Base-by-base conservation (phyloP, 805 yeast genomes). In the Saturnispora sekii region DNA sequence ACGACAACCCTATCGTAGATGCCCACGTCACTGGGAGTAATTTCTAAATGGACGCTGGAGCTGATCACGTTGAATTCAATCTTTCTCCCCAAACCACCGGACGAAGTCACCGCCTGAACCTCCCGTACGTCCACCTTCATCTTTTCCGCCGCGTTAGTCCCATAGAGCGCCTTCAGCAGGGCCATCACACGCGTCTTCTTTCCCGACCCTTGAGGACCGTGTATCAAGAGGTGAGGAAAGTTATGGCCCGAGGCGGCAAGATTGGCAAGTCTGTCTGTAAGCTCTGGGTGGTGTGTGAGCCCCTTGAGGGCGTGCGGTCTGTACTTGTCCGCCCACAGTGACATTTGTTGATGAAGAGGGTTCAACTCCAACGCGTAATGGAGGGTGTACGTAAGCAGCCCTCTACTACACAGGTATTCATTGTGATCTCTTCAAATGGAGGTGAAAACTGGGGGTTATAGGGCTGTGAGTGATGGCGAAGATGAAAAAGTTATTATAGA, bases 151-250 rank as follows among this genome's bases (percentile, higher is more conserved):
- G 47, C 38, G 44, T 82, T 83, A 2, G 83, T 62, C 0, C 97
- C 97, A 57, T 81, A 93, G 32, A 93, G 70, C 53, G 86, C 86
- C 45, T 77, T 72, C 43, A 93, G 65, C 2, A 94, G 72, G 6
- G 94, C 79, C 62, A 87, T 73, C 7, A 88, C 84, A 51, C 98
- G 75, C 9, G 98, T 93, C 68, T 93, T 94, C 61, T 93, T 93
- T 47, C 99, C 99, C 12, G 95, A 86, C 4, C 99, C 99, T 32
- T 88, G 79, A 1, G 98, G 97, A 0, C 99, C 99, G 60, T 90
- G 90, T 2, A 93, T 76, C 26, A 93, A 67, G 39, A 93, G 63
- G 66, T 93, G 98, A 2, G 99, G 99, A 57, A 93, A 81, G 61
- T 93, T 97, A 3, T 47, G 18, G 0, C 88, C 89, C 2, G 85